Percentiles rank a stretch among this genome's conserved stretches.
Evolutionary conservation across 306 rosid species (phyloP).

Genomic region (Dryas drummondii): DNA sequence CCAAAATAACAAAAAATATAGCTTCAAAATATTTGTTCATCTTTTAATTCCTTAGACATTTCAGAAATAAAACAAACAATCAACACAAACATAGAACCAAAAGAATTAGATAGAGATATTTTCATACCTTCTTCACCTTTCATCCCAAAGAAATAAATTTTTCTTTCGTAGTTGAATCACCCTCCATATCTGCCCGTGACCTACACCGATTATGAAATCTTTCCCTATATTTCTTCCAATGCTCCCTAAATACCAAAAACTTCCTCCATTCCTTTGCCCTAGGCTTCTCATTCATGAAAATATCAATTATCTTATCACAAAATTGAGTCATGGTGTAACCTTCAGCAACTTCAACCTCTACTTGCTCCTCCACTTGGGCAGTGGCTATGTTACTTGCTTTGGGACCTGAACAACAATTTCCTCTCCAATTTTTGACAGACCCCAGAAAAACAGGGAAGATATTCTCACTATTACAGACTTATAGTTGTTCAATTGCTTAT

Average conservation of each 20-base stretch:
- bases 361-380: slow-evolving; percentile 53
- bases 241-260: slow-evolving; percentile 79
- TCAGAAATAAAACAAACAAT: slow-evolving; percentile 23
- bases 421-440: neutral
- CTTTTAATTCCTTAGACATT: slow-evolving; percentile 14
- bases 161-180: slow-evolving; percentile 50
- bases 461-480: neutral
- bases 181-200: slow-evolving; percentile 62
- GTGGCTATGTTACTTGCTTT: slow-evolving; percentile 42
- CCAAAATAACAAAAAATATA: neutral
- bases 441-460: slow-evolving; percentile 9
- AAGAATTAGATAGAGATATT: neutral
- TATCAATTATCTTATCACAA: slow-evolving; percentile 80
- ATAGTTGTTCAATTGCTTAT: neutral
- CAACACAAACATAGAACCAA: neutral
- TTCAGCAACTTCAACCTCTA: slow-evolving; percentile 67
- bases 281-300: slow-evolving; percentile 81
- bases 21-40: neutral
- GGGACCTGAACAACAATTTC: slow-evolving; percentile 43
- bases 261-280: slow-evolving; percentile 82
- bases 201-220: slow-evolving; percentile 66
- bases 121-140: slow-evolving; percentile 74
- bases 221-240: slow-evolving; percentile 80
- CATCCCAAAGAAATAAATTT: slow-evolving; percentile 55
- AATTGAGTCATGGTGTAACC: slow-evolving; percentile 74